Evolutionary conservation across 139 green algal genomes (phyloP), one percentile per base, ranked within the genome.

Genomic region (Coelastrella sp.): DNA sequence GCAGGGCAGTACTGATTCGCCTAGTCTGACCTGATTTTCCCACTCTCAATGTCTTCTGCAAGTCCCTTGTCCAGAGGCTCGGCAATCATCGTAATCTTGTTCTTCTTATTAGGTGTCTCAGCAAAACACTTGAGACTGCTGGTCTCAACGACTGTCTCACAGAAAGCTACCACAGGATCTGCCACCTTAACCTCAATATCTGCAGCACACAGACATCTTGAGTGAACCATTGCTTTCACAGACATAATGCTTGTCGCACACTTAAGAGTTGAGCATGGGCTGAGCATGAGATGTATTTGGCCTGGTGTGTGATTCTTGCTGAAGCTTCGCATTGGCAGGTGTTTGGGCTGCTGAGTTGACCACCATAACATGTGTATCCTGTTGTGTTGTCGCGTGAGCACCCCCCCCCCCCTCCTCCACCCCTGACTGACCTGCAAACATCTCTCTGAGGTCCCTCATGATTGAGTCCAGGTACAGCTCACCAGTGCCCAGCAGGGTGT

Each of bases 161-260:
- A 96, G 87, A 99, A 99, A 23, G 94, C 92, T 41, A 98, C 93
- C n/a, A 97, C 92, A 0, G 94, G 95, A 89, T 98, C 95, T 0
- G 94, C 93, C 32, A 99, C 97, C 92, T 99, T 99, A 19, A 99
- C 92, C 90, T 99, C 96, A 41, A 99, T 93, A 83, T 99, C 95
- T 79, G 89, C 81, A 74, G 5, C 3, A 35, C 27, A 57, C 11
- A 9, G 15, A 13, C 45, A 57, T 9, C 45, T 23, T 9, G 11
- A 57, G 45, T 9, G 11, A 9, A 57, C 1, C 0, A 57, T 9
- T 57, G 45, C 45, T n/a, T n/a, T n/a, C n/a, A n/a, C n/a, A n/a
- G n/a, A n/a, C n/a, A n/a, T n/a, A n/a, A n/a, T n/a, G n/a, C n/a
- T n/a, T n/a, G n/a, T n/a, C n/a, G n/a, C n/a, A n/a, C n/a, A n/a